phyloP scores from a whole-genome alignment of 371 early-diverging fungal species.

The Saksenaea vasiformis region DNA sequence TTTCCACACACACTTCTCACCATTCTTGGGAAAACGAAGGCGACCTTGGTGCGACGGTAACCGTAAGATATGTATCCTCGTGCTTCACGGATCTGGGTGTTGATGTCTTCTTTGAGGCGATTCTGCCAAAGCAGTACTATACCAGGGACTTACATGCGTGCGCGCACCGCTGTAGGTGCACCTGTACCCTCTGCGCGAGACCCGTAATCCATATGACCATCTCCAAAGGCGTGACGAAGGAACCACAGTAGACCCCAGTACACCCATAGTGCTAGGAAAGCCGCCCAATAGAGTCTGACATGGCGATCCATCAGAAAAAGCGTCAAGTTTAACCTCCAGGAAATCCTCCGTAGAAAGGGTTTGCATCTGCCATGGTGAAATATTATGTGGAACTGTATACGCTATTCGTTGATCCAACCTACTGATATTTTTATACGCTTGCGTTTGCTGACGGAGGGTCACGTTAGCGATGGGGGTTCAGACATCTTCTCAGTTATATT shows the following conservation, averaged over 20 bases:
- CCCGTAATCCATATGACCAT: conserved; percentile 7
- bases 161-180: conserved; percentile 2
- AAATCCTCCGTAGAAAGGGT: background rate
- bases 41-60: too few relatives aligned
- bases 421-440: background rate
- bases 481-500: background rate
- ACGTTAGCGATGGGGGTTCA: background rate
- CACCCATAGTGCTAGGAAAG: conserved; percentile 40
- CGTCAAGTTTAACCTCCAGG: conserved; percentile 4
- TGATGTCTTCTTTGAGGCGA: conserved; percentile 4
- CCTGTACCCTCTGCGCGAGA: background rate
- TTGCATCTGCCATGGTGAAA: background rate
- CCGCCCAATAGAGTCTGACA: conserved; percentile 32
- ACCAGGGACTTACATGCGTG: conserved; percentile 14
- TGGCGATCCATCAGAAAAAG: conserved; percentile 13
- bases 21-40: too few relatives aligned
- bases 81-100: too few relatives aligned
- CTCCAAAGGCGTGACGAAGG: conserved; percentile 35
- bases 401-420: background rate
- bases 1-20: too few relatives aligned
- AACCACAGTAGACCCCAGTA: conserved; percentile 43
- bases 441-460: conserved; percentile 5
- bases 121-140: conserved; percentile 6
- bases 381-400: background rate
- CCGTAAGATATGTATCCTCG: too few relatives aligned